These are phyloP conservation scores for Pezicula radicicola DNA, from an alignment of 2,329 filamentous ascomycete genomes.

Conservation along the genomic window DNA sequence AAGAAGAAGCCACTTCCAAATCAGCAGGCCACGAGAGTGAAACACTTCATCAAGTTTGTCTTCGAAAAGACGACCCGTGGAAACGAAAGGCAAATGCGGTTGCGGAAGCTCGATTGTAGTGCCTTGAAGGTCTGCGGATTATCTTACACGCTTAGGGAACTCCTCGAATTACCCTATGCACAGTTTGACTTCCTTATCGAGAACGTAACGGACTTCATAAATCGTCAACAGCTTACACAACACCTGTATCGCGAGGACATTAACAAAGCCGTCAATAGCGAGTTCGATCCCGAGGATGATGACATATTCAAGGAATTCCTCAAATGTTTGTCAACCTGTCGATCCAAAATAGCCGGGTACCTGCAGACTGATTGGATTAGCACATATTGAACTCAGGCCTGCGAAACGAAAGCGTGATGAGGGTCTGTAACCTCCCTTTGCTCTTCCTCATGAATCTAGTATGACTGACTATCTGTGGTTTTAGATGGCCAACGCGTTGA, in stretches of 20 bases:
- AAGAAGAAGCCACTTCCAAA: slow-evolving; percentile 6
- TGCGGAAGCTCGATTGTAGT: slow-evolving; percentile 6
- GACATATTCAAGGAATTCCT: no score
- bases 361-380: no score
- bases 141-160: slow-evolving; percentile 8
- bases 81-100: no score
- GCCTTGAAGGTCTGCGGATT: slow-evolving; percentile 10
- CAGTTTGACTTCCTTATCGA: slow-evolving; percentile 7
- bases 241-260: slow-evolving; percentile 8
- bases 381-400: no score
- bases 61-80: slow-evolving; percentile 6
- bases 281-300: slow-evolving; percentile 2
- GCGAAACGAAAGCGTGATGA: no score
- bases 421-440: no score
- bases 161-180: slow-evolving; percentile 3
- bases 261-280: slow-evolving; percentile 7
- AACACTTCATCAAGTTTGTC: slow-evolving; percentile 6
- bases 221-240: slow-evolving; percentile 5
- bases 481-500: no score
- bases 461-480: no score
- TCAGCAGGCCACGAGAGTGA: slow-evolving; percentile 7
- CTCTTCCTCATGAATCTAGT: no score
- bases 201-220: slow-evolving; percentile 2
- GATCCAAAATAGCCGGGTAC: no score
- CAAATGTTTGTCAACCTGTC: no score